Evolutionary conservation across 148 eudicot species (phyloP).

Genomic region (Oxyria digyna): DNA sequence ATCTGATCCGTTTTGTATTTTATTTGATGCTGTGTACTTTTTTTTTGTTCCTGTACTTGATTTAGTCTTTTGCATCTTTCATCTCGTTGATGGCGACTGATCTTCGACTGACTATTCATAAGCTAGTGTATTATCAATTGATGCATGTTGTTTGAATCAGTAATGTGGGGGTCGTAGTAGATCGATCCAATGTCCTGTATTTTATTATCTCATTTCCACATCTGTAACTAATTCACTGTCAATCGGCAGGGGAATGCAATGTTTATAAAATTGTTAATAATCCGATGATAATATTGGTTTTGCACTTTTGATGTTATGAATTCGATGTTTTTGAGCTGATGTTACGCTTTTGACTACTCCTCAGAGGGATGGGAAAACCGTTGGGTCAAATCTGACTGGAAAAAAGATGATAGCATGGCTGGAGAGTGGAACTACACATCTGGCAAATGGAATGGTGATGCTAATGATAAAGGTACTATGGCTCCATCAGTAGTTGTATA

Average conservation of each 20-base stretch:
- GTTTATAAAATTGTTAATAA: background rate
- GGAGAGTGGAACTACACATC: slow-evolving; percentile 98
- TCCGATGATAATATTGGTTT: background rate
- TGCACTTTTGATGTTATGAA: background rate
- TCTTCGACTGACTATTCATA: background rate
- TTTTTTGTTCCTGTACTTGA: background rate
- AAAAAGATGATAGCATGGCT: slow-evolving; percentile 81
- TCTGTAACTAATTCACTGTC: background rate
- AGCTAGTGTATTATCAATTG: background rate
- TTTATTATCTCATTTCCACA: background rate
- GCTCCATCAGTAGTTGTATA: background rate
- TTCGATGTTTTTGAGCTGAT: slow-evolving; percentile 4
- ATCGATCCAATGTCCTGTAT: background rate
- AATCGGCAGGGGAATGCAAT: background rate
- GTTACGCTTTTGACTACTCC: background rate
- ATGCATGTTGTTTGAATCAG: background rate
- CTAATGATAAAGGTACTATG: slow-evolving; percentile 70
- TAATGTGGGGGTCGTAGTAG: background rate
- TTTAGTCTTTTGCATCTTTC: background rate
- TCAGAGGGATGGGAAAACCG: slow-evolving; percentile 86
- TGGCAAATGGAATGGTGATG: slow-evolving; percentile 92
- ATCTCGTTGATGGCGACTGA: slow-evolving; percentile 3
- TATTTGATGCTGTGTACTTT: background rate
- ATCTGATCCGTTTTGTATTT: background rate
- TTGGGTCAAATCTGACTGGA: slow-evolving; percentile 98